phyloP scores from a whole-genome alignment of 2,329 filamentous ascomycete species.

The Emergomyces orientalis region DNA sequence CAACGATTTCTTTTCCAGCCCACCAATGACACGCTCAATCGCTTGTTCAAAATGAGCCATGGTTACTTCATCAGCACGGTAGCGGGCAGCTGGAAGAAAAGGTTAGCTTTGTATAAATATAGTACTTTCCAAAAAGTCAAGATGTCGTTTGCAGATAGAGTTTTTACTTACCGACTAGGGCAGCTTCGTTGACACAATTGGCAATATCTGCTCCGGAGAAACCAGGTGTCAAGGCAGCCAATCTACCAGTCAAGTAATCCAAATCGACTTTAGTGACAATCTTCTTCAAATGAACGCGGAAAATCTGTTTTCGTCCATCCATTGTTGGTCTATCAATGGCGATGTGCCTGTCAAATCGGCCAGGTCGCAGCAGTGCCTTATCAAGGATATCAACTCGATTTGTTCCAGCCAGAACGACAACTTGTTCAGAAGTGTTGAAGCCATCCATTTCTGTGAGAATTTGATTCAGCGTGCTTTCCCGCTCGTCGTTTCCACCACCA shows the following conservation, averaged over 20 bases:
- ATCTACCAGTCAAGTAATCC: slow-evolving; percentile 75
- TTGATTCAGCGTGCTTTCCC: slow-evolving; percentile 94
- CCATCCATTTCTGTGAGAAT: slow-evolving; percentile 99
- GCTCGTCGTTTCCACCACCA: slow-evolving; percentile 89
- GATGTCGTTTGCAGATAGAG: background rate
- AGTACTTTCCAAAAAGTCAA: background rate
- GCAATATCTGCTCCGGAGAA: slow-evolving; percentile 98
- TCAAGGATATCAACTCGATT: slow-evolving; percentile 93
- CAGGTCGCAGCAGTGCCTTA: slow-evolving; percentile 90
- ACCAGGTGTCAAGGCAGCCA: slow-evolving; percentile 86
- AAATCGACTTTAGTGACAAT: slow-evolving; percentile 88
- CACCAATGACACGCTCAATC: slow-evolving; percentile 93
- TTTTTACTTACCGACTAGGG: slow-evolving; percentile 67
- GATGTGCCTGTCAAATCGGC: slow-evolving; percentile 95
- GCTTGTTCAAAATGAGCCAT: slow-evolving; percentile 95
- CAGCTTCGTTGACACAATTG: slow-evolving; percentile 96
- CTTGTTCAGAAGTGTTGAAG: slow-evolving; percentile 93
- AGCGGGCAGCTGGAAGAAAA: slow-evolving; percentile 59
- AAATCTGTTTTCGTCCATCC: slow-evolving; percentile 93
- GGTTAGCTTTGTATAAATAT: slow-evolving; percentile 31
- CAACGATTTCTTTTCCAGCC: slow-evolving; percentile 92
- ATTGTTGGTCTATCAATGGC: slow-evolving; percentile 91
- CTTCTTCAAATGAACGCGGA: slow-evolving; percentile 86
- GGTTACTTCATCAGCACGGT: slow-evolving; percentile 66
- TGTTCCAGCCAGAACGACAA: slow-evolving; percentile 92